Evolutionary conservation across 2,329 filamentous ascomycete genomes (phyloP), one percentile per base, ranked within the genome.

Genomic region (Botrytis paeoniae): DNA sequence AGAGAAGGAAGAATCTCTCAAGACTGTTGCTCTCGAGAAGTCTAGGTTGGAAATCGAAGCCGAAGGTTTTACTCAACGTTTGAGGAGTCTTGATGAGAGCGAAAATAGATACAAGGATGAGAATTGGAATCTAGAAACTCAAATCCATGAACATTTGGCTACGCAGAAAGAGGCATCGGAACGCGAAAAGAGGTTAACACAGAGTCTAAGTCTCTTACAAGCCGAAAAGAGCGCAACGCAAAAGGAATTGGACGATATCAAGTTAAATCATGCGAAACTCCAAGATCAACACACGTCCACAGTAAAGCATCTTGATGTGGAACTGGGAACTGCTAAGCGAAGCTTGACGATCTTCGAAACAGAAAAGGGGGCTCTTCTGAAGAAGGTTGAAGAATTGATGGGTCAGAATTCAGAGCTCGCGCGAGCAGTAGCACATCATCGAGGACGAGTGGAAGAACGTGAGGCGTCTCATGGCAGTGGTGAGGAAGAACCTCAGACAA

Each of bases 81-180:
- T 98, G 76, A 92, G 93, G 80, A 88, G 89, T 10, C 85, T 98
- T 59, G 95, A 98, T 78, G 96, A 99, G 83, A 97, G 93, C 81
- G 96, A 99, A 82, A 92, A 97, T 79, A 91, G 93, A 70, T 97
- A 97, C 84, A 98, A 98, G 83, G 96, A 99, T 80, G 96, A 98
- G 82, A 99, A 98, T 81, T 99, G 96, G 96, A 95, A 93, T 75
- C 87, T 99, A 54, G 96, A 99, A 82, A 97, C 95, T 0, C 93
- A 94, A 78, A 88, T 97, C 35, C 96, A 97, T 79, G 95, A 98
- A 75, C 85, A 95, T 60, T 87, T 92, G 70, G 88, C 91, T 12
- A 86, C 89, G 25, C 88, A 92, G 75, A 93, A 91, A 80, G 93
- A 97, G 64, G 88, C 92, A 1, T 85, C 90, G 22, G 94, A 96